phyloP scores from a whole-genome alignment of 805 yeast species.

The Saccharomycopsis sp. region DNA sequence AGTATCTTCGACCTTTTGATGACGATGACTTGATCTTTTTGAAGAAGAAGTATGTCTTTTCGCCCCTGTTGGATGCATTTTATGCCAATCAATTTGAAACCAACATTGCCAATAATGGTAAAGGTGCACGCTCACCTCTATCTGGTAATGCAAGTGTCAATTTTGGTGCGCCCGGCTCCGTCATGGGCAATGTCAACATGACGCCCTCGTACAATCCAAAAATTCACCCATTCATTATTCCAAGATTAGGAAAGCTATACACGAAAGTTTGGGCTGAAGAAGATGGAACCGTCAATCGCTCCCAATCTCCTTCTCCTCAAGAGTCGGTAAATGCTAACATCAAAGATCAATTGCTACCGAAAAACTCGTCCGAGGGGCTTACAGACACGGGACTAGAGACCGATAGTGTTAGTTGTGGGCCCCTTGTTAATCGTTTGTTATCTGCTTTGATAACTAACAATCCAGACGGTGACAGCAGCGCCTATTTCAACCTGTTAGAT shows the following conservation, averaged over 20 bases:
- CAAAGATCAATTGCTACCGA: conserved; percentile 33
- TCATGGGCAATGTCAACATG: conserved; percentile 4
- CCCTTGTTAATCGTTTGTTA: conserved; percentile 72
- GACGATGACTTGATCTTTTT: conserved; percentile 79
- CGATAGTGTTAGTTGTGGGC: conserved; percentile 81
- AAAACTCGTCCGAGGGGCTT: conserved; percentile 45
- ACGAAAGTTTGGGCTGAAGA: conserved; percentile 83
- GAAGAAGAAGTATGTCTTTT: conserved; percentile 43
- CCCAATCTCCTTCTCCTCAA: conserved; percentile 3
- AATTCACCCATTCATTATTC: conserved; percentile 67
- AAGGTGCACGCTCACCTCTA: conserved; percentile 3
- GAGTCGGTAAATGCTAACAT: conserved; percentile 5
- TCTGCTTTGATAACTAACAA: conserved; percentile 63
- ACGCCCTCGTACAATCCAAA: conserved; percentile 52
- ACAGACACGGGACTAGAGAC: conserved; percentile 57
- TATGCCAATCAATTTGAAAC: conserved; percentile 14
- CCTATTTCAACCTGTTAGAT: conserved; percentile 22
- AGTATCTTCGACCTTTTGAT: conserved; percentile 63
- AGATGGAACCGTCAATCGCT: conserved; percentile 37
- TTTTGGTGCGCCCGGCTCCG: background rate
- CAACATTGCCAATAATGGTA: background rate
- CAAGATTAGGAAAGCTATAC: conserved; percentile 77
- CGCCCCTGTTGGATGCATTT: conserved; percentile 16
- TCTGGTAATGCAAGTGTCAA: background rate
- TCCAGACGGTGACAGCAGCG: conserved; percentile 19